Evolutionary conservation across 208 protist species (phyloP), one percentile per base, ranked within the genome.

Genomic region (Phytomonas francai): DNA sequence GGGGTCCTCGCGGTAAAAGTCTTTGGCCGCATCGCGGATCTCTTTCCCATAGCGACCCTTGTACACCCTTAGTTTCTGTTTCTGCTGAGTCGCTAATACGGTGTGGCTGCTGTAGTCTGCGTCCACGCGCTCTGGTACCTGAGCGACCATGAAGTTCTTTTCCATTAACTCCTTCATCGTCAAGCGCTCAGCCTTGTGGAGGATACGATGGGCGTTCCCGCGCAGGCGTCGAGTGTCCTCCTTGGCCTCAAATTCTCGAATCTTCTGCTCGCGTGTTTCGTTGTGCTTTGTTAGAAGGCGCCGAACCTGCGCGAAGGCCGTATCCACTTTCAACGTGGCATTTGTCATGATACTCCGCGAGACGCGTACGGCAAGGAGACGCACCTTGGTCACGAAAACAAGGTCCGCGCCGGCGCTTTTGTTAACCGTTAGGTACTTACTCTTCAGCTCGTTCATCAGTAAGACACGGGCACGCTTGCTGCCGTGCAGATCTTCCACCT

Each of bases 1-100:
- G 22, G 86, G 83, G 71, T 93, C 90, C 65, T 93, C 87, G 71
- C 84, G 85, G 80, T 89, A 92, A 72, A 96, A 94, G 76, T 88
- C 81, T 66, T 89, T 87, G 0, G 88, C 84, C 27, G 88, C 91
- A 71, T 92, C 83, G 30, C 83, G 66, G 45, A 92, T 70, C 31
- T 86, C 83, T 68, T 83, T 92, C 25, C 83, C 87, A 72, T 92
- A 93, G 32, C 85, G 88, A 6, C 91, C 91, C 71, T 81, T 78
- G 69, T 96, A 96, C 12, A 81, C 76, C 8, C 87, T 80, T 56
- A 96, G 81, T 69, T 96, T 93, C 70, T 93, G 88, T 77, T 92
- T 92, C 75, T 96, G 91, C 77, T 93, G 86, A 31, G 88, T 94
- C 14, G 86, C 87, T 14, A 96, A 71, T 0, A 96, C 83, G 12